Conservation (phyloP, 2,329 filamentous ascomycete genomes). For the Ophiocordyceps sinensis region DNA sequence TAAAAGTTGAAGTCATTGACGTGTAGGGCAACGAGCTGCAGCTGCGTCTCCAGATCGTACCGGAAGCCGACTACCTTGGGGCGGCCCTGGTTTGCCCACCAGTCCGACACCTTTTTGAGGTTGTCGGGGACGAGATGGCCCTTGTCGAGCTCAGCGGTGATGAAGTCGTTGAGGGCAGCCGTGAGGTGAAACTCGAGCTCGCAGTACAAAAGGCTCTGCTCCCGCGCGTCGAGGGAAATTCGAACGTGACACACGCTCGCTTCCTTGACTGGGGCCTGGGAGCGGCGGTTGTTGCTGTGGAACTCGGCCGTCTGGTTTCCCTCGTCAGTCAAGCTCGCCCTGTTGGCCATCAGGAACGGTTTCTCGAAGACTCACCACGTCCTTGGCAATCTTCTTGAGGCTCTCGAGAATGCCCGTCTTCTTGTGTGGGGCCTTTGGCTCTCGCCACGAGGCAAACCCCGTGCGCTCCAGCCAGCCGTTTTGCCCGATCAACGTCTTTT, state of each 20-base stretch:
- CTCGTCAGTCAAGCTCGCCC: neutral
- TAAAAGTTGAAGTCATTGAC: constrained; percentile 39
- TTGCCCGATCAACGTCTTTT: constrained; percentile 38
- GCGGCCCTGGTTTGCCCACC: constrained; percentile 36
- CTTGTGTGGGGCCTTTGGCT: constrained; percentile 17
- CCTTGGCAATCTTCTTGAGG: constrained; percentile 38
- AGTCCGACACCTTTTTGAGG: constrained; percentile 34
- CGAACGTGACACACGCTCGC: constrained; percentile 17
- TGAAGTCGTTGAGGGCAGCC: constrained; percentile 35
- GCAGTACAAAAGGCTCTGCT: constrained; percentile 44
- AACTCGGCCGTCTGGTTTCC: constrained; percentile 18
- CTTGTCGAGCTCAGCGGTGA: constrained; percentile 36
- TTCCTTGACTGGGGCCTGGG: constrained; percentile 15
- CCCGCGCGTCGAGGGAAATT: constrained; percentile 38
- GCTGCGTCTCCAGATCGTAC: constrained; percentile 45
- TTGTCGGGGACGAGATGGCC: constrained; percentile 38
- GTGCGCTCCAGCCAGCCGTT: constrained; percentile 42
- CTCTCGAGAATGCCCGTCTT: constrained; percentile 28
- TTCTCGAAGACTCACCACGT: constrained; percentile 26
- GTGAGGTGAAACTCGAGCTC: constrained; percentile 43
- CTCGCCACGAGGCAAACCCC: constrained; percentile 8
- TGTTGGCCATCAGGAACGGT: too few species aligned
- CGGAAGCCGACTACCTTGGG: constrained; percentile 41
- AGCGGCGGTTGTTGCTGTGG: constrained; percentile 17
- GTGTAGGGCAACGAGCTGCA: constrained; percentile 38